Conservation (phyloP, 2,329 filamentous ascomycete genomes). For the Calonectria hongkongensis region DNA sequence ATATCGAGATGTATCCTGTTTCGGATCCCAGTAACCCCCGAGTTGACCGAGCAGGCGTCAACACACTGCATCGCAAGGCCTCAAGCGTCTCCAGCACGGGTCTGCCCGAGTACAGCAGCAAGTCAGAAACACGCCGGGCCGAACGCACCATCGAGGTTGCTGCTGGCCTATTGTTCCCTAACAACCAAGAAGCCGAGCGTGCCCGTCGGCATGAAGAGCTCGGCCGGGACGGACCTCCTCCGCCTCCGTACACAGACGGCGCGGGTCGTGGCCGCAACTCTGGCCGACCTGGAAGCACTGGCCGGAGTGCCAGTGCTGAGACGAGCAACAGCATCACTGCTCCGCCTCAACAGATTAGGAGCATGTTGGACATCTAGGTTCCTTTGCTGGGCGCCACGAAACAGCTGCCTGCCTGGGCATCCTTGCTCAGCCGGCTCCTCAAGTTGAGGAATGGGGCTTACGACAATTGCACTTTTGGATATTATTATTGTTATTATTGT, state of each 20-base stretch:
- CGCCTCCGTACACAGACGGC: slow-evolving; percentile 62
- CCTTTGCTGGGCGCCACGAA: not conserved
- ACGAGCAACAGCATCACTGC: slow-evolving; percentile 67
- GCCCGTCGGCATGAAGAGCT: slow-evolving; percentile 29
- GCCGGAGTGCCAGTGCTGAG: slow-evolving; percentile 66
- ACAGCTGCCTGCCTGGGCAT: not conserved
- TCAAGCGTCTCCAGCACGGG: slow-evolving; percentile 31
- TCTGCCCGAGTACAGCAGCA: slow-evolving; percentile 61
- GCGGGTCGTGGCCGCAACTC: slow-evolving; percentile 52
- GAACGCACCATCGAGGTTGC: slow-evolving; percentile 67
- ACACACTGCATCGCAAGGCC: slow-evolving; percentile 48
- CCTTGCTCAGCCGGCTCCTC: too few species aligned
- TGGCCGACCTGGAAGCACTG: slow-evolving; percentile 56
- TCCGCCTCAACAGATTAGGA: slow-evolving; percentile 73
- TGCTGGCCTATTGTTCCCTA: slow-evolving; percentile 70
- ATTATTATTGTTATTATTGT: slow-evolving; percentile 12
- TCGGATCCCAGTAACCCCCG: slow-evolving; percentile 55
- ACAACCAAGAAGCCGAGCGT: slow-evolving; percentile 58
- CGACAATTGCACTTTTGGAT: not conserved
- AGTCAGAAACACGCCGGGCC: slow-evolving; percentile 65
- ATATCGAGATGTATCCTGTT: slow-evolving; percentile 64
- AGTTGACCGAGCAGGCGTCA: slow-evolving; percentile 56
- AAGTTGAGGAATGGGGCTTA: not conserved
- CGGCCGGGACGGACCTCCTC: slow-evolving; percentile 63
- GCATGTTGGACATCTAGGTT: slow-evolving; percentile 74